Evolutionary conservation across 1,139 yeast species (phyloP).

Genomic region (Zygoascus meyerae): DNA sequence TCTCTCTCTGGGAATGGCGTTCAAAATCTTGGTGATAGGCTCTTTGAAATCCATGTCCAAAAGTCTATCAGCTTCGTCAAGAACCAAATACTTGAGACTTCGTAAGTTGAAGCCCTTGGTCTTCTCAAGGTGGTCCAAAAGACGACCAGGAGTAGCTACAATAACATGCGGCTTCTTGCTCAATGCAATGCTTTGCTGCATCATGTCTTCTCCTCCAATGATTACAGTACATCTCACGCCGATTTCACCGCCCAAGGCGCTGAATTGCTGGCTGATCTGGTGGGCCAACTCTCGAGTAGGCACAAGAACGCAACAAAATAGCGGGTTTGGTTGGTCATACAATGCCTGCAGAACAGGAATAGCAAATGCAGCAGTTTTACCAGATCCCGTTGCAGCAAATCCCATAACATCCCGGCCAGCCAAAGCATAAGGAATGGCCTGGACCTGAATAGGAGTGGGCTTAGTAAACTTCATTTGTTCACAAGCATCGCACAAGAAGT

Average conservation of each 20-base stretch:
- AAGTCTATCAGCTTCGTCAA: conserved; percentile 95
- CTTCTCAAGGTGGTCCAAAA: conserved; percentile 92
- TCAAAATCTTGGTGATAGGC: conserved; percentile 78
- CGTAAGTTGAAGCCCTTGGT: conserved; percentile 91
- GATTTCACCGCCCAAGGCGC: conserved; percentile 85
- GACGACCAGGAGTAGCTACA: conserved; percentile 95
- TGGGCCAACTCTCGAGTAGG: conserved; percentile 97
- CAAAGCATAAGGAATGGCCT: conserved; percentile 86
- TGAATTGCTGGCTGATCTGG: conserved; percentile 93
- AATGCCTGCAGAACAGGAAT: conserved; percentile 85
- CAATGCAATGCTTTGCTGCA: conserved; percentile 93
- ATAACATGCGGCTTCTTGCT: conserved; percentile 91
- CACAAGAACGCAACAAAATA: conserved; percentile 83
- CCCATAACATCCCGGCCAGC: conserved; percentile 96
- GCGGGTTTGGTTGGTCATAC: conserved; percentile 84
- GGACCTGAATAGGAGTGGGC: conserved; percentile 93
- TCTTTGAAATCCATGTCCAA: conserved; percentile 97
- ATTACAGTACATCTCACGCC: conserved; percentile 82
- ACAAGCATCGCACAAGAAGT: conserved; percentile 67
- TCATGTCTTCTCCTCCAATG: conserved; percentile 98
- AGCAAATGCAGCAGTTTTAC: conserved; percentile 96
- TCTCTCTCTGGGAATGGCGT: conserved; percentile 78
- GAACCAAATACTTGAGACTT: conserved; percentile 86
- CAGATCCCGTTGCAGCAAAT: conserved; percentile 98
- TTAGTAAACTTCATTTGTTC: conserved; percentile 70